Conservation (phyloP, 1,284 basidiomycete species). For the Coriolopsis trogii region DNA sequence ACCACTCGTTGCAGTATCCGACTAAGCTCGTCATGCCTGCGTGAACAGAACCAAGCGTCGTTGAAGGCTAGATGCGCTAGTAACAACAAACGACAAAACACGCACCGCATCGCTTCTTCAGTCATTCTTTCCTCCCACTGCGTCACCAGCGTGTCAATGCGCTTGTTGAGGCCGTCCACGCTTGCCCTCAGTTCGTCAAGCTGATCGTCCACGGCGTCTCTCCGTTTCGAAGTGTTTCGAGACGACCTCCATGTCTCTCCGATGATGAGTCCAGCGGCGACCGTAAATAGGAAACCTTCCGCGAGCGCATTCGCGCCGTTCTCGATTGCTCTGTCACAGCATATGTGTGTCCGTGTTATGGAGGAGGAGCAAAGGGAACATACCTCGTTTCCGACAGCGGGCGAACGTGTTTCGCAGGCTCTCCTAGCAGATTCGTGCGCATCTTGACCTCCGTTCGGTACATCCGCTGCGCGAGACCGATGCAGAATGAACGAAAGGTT, state of each 20-base stretch:
- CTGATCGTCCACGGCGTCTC: conserved; percentile 76
- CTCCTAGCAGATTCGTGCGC: conserved; percentile 80
- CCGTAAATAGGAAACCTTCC: conserved; percentile 84
- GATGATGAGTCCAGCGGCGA: conserved; percentile 76
- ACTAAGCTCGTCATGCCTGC: conserved; percentile 66
- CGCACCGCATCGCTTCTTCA: conserved; percentile 52
- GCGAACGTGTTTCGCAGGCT: conserved; percentile 74
- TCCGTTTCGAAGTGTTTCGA: conserved; percentile 70
- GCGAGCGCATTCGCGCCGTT: conserved; percentile 87
- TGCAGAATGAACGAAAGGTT: conserved; percentile 74
- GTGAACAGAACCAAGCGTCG: not conserved
- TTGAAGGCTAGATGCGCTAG: not conserved
- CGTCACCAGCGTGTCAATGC: conserved; percentile 48
- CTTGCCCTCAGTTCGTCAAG: conserved; percentile 58
- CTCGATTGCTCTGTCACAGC: conserved; percentile 85
- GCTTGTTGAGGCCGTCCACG: conserved; percentile 49
- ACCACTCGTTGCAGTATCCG: conserved; percentile 71
- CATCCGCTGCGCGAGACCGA: conserved; percentile 80
- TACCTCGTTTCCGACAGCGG: conserved; percentile 85
- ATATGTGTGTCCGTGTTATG: not conserved
- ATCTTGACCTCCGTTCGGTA: conserved; percentile 79
- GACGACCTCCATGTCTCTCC: conserved; percentile 82
- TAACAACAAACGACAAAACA: conserved; percentile 14
- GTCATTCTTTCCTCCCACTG: conserved; percentile 48
- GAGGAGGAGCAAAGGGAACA: conserved; percentile 27